These are phyloP conservation scores for Mucor plumbeus DNA, from an alignment of 371 early-diverging fungal species.

Conservation along the genomic window DNA sequence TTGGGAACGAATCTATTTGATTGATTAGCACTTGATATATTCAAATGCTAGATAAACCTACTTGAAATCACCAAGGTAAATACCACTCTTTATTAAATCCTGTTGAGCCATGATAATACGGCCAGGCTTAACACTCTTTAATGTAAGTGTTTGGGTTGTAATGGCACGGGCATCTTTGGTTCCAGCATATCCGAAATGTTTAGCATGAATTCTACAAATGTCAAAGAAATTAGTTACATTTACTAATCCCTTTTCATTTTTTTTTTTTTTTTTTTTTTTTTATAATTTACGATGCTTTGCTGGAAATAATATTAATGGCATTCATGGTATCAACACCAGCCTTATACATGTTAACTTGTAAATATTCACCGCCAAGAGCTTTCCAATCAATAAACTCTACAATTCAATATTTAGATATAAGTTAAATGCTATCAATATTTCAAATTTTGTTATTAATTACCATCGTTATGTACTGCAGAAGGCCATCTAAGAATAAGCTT, in stretches of 20 bases:
- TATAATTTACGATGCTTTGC: slow-evolving; percentile 41
- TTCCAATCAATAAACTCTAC: slow-evolving; percentile 42
- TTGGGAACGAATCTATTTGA: slow-evolving; percentile 57
- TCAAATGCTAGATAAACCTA: slow-evolving; percentile 28
- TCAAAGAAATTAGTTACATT: neutral
- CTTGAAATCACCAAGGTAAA: slow-evolving; percentile 80
- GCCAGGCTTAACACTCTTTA: slow-evolving; percentile 64
- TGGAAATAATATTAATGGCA: slow-evolving; percentile 68
- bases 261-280: no score
- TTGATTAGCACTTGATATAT: neutral
- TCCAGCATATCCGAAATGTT: slow-evolving; percentile 89
- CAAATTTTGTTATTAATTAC: slow-evolving; percentile 5
- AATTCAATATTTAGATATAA: neutral
- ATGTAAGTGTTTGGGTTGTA: slow-evolving; percentile 91
- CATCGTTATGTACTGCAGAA: slow-evolving; percentile 22
- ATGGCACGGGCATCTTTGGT: slow-evolving; percentile 98
- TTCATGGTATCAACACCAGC: slow-evolving; percentile 91
- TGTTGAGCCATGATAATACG: slow-evolving; percentile 63
- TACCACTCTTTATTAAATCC: slow-evolving; percentile 53
- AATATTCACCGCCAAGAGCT: slow-evolving; percentile 70
- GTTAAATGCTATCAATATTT: neutral
- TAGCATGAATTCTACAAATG: slow-evolving; percentile 45
- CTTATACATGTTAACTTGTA: slow-evolving; percentile 87
- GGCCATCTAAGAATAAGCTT: slow-evolving; percentile 42
- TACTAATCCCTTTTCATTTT: neutral